A percentile compares a stretch with the other conserved stretches of the same genome.
Conservation (phyloP, 768 basidiomycete species). For the Tricholoma flavovirens region DNA sequence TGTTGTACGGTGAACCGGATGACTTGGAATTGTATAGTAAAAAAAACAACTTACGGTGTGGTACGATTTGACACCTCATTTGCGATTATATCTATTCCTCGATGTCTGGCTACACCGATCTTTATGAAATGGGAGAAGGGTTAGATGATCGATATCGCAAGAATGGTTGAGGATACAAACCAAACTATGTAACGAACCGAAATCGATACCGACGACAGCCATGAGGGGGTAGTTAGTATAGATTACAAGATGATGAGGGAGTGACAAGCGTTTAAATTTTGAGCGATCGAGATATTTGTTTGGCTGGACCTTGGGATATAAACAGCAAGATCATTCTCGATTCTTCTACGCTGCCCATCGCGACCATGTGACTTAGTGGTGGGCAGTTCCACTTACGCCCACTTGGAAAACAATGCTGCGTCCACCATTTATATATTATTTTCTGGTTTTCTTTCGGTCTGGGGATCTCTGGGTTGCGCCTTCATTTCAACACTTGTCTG, state of each 20-base stretch:
- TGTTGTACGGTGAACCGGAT: constrained; percentile 23
- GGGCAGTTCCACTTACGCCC: background rate
- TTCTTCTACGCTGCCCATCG: constrained; percentile 14
- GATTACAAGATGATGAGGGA: constrained; percentile 9
- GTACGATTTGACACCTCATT: constrained; percentile 98
- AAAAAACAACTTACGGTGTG: constrained; percentile 68
- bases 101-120: constrained; percentile 94
- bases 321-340: constrained; percentile 19
- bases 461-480: background rate
- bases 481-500: constrained; percentile 1
- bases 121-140: constrained; percentile 25
- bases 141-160: constrained; percentile 5
- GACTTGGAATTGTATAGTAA: background rate
- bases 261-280: constrained; percentile 15
- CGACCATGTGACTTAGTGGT: background rate
- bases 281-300: constrained; percentile 16
- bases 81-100: constrained; percentile 97
- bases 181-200: constrained; percentile 88
- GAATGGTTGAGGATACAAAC: constrained; percentile 31
- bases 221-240: constrained; percentile 33
- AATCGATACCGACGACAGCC: constrained; percentile 95
- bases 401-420: background rate
- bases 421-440: no score
- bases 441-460: background rate
- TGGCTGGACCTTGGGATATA: constrained; percentile 18